phyloP scores from a whole-genome alignment of 345 rosid genomes.

The Abelmoschus esculentus region DNA sequence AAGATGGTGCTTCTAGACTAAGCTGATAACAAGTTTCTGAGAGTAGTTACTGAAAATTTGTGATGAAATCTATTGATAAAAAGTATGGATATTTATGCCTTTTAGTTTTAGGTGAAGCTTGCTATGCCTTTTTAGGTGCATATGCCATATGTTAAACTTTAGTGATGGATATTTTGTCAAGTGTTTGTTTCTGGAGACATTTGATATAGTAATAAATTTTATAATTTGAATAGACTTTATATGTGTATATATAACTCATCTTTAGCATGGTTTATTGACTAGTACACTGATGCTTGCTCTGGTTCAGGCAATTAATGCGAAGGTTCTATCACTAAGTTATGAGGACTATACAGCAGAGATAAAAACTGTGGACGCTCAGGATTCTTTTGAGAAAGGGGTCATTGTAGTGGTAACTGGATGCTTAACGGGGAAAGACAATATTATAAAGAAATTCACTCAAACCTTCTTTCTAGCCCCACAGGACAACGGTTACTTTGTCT shows the following conservation, averaged over 20 bases:
- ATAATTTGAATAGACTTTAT: background rate
- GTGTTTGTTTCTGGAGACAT: background rate
- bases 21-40: background rate
- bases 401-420: conserved; percentile 63
- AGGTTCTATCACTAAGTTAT: conserved; percentile 33
- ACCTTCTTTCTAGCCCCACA: conserved; percentile 71
- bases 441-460: conserved; percentile 55
- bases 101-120: background rate
- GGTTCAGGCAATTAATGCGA: conserved; percentile 40
- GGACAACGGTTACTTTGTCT: conserved; percentile 64
- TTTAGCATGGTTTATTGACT: background rate
- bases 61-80: background rate
- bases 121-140: background rate
- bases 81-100: background rate
- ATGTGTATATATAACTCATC: background rate
- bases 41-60: background rate
- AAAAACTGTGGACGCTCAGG: conserved; percentile 62
- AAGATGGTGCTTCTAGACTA: background rate
- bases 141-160: background rate
- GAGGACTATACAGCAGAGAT: conserved; percentile 50
- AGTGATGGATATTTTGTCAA: background rate
- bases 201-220: background rate
- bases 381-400: conserved; percentile 51
- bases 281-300: conserved; percentile 5
- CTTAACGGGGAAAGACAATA: conserved; percentile 54